These are phyloP conservation scores for Saxispiralis lemnorum DNA, from an alignment of 495 filamentous ascomycete species.

Conservation along the genomic window DNA sequence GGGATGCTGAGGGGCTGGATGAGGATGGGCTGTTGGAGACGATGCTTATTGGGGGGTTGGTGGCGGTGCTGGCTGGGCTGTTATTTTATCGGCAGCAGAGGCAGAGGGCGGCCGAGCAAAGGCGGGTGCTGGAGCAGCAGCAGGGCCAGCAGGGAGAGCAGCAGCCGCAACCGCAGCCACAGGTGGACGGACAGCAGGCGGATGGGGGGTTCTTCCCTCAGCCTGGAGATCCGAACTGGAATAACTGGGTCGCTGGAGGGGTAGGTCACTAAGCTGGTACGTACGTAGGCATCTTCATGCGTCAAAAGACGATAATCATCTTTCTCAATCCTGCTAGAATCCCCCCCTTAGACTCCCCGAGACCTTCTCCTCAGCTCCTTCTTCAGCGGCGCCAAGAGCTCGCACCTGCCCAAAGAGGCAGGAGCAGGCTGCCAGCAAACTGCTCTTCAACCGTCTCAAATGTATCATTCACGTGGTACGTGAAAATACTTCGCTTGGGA, in stretches of 20 bases:
- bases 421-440: too few relatives aligned
- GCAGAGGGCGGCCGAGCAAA: constrained; percentile 27
- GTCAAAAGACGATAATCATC: too few relatives aligned
- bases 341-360: too few relatives aligned
- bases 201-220: constrained; percentile 47
- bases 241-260: constrained; percentile 55
- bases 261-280: constrained; percentile 41
- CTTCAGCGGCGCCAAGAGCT: too few relatives aligned
- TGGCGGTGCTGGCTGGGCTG: constrained; percentile 54
- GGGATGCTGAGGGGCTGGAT: constrained; percentile 40
- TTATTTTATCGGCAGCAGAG: constrained; percentile 69
- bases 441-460: too few relatives aligned
- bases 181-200: constrained; percentile 24
- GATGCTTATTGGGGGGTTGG: constrained; percentile 61
- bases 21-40: constrained; percentile 70
- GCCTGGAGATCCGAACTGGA: constrained; percentile 51
- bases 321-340: too few relatives aligned
- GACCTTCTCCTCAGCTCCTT: too few relatives aligned
- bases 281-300: too few relatives aligned
- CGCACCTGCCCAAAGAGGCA: too few relatives aligned
- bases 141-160: constrained; percentile 15
- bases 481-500: too few relatives aligned
- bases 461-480: too few relatives aligned
- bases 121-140: constrained; percentile 24
- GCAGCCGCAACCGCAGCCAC: neutral